A percentile compares a stretch with the other conserved stretches of the same genome.
Conservation (phyloP, 768 basidiomycete species). For the Lyophyllum shimeji region DNA sequence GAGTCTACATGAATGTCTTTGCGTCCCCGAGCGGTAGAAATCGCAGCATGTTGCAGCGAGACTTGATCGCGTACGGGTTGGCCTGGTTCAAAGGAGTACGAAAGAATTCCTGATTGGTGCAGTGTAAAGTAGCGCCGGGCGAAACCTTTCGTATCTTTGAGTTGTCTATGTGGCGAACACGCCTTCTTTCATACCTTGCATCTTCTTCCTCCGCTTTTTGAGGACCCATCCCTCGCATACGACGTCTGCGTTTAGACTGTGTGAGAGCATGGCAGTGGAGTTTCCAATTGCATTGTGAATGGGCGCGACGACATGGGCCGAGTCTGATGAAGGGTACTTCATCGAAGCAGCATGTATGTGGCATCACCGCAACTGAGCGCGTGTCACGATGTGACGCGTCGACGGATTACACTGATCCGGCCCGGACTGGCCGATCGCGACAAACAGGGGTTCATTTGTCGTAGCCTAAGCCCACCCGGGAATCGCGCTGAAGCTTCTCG, state of each 20-base stretch:
- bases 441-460: too few species aligned
- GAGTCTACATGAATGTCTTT: conserved; percentile 84
- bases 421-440: neutral
- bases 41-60: conserved; percentile 66
- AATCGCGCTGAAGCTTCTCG: neutral
- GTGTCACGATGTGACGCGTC: neutral
- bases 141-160: conserved; percentile 52
- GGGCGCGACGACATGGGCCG: conserved; percentile 2
- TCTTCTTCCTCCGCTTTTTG: conserved; percentile 85
- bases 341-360: conserved; percentile 1
- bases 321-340: conserved; percentile 1
- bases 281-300: neutral
- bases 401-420: neutral
- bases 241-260: conserved; percentile 23
- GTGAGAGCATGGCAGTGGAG: neutral
- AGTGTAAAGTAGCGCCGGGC: conserved; percentile 82
- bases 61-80: conserved; percentile 73
- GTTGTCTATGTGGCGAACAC: neutral
- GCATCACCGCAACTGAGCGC: neutral
- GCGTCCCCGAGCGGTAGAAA: conserved; percentile 69
- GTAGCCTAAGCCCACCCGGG: neutral
- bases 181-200: conserved; percentile 61
- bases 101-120: conserved; percentile 63
- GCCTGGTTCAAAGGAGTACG: conserved; percentile 73
- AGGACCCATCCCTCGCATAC: conserved; percentile 77